phyloP scores from a whole-genome alignment of 1,284 basidiomycete species.

The Marasmius fiardii region DNA sequence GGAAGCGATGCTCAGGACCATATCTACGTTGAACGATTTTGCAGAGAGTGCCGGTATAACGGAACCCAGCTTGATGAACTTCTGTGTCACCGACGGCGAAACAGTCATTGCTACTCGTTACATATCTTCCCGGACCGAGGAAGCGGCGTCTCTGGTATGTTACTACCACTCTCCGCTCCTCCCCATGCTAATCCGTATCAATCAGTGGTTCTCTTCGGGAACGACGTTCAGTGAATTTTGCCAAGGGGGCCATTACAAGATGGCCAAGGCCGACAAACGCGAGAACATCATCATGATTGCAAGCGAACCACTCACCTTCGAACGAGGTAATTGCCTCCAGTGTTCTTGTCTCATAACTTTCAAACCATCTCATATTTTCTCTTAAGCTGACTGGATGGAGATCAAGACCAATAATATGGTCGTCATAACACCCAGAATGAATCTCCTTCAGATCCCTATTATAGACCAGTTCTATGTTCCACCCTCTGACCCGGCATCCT shows the following conservation, averaged over 20 bases:
- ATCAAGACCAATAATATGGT: slow-evolving; percentile 94
- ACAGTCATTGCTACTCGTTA: slow-evolving; percentile 94
- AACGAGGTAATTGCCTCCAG: slow-evolving; percentile 60
- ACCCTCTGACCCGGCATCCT: slow-evolving; percentile 69
- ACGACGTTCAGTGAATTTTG: slow-evolving; percentile 92
- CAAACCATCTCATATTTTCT: slow-evolving; percentile 7
- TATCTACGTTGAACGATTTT: slow-evolving; percentile 73
- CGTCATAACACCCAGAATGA: slow-evolving; percentile 90
- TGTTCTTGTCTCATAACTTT: background rate
- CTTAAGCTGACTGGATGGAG: slow-evolving; percentile 92
- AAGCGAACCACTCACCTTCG: slow-evolving; percentile 91
- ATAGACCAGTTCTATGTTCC: slow-evolving; percentile 87
- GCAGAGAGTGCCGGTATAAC: slow-evolving; percentile 72
- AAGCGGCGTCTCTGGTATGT: slow-evolving; percentile 85
- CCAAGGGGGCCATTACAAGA: slow-evolving; percentile 86
- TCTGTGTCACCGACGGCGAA: slow-evolving; percentile 93
- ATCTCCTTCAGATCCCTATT: slow-evolving; percentile 92
- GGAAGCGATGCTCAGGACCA: slow-evolving; percentile 85
- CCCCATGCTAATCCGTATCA: slow-evolving; percentile 4
- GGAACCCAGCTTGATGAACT: slow-evolving; percentile 93
- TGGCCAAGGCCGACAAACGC: slow-evolving; percentile 95
- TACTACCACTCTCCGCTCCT: background rate
- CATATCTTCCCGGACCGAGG: slow-evolving; percentile 87
- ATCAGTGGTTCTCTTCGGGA: slow-evolving; percentile 91
- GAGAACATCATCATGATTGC: slow-evolving; percentile 95